Evolutionary conservation across 2,329 filamentous ascomycete genomes (phyloP), one percentile per base, ranked within the genome.

Genomic region (Didymella glomerata): DNA sequence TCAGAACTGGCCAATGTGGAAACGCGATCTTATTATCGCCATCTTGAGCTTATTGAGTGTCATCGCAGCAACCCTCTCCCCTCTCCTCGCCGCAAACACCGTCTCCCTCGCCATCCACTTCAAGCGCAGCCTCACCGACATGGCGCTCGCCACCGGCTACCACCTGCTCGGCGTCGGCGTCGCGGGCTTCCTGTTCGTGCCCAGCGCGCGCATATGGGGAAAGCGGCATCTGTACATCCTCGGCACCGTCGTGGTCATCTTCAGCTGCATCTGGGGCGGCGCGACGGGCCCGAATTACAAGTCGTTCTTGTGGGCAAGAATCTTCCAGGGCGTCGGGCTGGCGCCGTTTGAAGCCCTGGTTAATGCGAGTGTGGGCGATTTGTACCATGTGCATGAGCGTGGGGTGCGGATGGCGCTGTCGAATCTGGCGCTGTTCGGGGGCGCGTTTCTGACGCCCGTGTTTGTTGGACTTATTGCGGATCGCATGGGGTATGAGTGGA

Each of bases 321-420:
- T 96, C 50, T 86, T 96, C 56, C 94, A 97, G 77, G 94, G 94
- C 20, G 84, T 97, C 42, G 93, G 90, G 0, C 84, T 93, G 18
- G 93, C 93, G 9, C 93, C 94, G 0, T 97, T 95, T 66, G 94
- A 98, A 78, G 91, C 91, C 1, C 81, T 97, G 24, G 89, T 97
- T 57, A 97, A 96, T 76, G 92, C 92, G 0, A 89, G 88, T 48
- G 91, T 97, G 7, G 94, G 93, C 40, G 94, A 98, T 76, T 75
- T 98, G 50, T 97, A 94, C 78, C 95, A 89, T 76, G 92, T 97
- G 25, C 94, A 94, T 79, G 87, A 91, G 81, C 85, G 91, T 51
- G 93, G 93, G 30, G 86, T 90, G 67, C 86, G 93, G 55, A 97
- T 97, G 94, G 94, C 94, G 0, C 82, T 96, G 54, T 84, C 83